phyloP scores from a whole-genome alignment of 257 asterid genomes.

The Phtheirospermum japonicum region DNA sequence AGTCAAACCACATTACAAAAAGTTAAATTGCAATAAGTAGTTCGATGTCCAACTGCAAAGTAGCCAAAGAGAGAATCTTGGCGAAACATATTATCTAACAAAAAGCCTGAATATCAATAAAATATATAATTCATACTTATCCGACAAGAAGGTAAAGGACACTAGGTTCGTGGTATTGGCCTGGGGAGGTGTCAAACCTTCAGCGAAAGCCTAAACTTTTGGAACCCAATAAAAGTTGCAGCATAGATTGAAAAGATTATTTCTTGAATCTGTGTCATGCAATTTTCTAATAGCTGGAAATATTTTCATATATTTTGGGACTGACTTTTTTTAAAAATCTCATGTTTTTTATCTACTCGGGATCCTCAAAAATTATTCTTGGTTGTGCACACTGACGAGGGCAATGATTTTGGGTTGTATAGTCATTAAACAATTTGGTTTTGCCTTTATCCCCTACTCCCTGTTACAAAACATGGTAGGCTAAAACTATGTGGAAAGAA shows the following conservation, averaged over 20 bases:
- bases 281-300: neutral
- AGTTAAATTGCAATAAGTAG: slow-evolving; percentile 4
- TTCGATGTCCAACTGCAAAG: slow-evolving; percentile 10
- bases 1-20: slow-evolving; percentile 32
- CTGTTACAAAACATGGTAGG: neutral
- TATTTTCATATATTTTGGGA: neutral
- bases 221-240: neutral
- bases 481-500: too few relatives aligned
- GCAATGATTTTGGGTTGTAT: neutral
- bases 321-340: neutral
- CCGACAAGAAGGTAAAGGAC: neutral
- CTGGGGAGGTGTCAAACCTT: neutral
- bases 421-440: neutral
- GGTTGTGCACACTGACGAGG: neutral
- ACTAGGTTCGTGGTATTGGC: slow-evolving; percentile 1
- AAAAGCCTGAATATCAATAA: slow-evolving; percentile 14
- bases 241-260: neutral
- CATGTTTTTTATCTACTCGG: neutral
- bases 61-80: slow-evolving; percentile 20
- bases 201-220: neutral
- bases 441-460: neutral
- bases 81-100: slow-evolving; percentile 16
- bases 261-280: neutral
- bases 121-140: slow-evolving; percentile 1
- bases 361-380: neutral